Conservation (phyloP, 495 filamentous ascomycete genomes). For the Aspergillus ostianus region DNA sequence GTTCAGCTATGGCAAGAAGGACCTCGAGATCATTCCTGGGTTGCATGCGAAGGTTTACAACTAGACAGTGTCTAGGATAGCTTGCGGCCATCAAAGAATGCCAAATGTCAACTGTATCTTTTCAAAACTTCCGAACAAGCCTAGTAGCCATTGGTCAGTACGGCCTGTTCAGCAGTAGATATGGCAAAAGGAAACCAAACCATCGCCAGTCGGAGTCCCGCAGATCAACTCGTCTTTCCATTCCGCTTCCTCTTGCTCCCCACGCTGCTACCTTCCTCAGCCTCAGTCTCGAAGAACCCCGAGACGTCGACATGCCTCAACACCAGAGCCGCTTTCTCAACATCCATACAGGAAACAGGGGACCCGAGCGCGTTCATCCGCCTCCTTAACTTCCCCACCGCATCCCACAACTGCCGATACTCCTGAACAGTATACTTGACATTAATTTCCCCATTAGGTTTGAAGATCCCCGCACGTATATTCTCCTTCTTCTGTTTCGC, state of each 20-base stretch:
- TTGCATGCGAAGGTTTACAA: conserved; percentile 45
- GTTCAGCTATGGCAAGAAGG: conserved; percentile 37
- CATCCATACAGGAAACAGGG: conserved; percentile 51
- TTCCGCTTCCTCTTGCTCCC: not conserved
- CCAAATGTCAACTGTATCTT: not conserved
- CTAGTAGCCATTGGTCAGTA: not conserved
- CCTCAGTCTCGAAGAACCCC: conserved; percentile 15
- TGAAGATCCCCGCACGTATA: conserved; percentile 22
- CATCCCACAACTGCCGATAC: conserved; percentile 53
- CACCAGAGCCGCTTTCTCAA: conserved; percentile 71
- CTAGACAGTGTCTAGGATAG: conserved; percentile 15
- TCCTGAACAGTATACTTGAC: conserved; percentile 67
- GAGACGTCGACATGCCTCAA: conserved; percentile 34
- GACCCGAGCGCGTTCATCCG: conserved; percentile 35
- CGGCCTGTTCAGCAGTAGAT: not conserved
- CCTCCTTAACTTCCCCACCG: conserved; percentile 41
- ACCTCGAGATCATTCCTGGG: conserved; percentile 49
- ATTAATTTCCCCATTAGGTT: conserved; percentile 41
- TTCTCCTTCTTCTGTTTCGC: conserved; percentile 36
- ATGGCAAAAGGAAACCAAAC: too few relatives aligned
- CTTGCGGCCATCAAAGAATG: too few relatives aligned
- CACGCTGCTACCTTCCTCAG: not conserved
- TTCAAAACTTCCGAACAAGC: not conserved
- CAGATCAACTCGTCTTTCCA: not conserved
- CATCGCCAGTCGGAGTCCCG: too few relatives aligned